phyloP scores from a whole-genome alignment of 2,329 filamentous ascomycete species.

The Colletotrichum noveboracense region DNA sequence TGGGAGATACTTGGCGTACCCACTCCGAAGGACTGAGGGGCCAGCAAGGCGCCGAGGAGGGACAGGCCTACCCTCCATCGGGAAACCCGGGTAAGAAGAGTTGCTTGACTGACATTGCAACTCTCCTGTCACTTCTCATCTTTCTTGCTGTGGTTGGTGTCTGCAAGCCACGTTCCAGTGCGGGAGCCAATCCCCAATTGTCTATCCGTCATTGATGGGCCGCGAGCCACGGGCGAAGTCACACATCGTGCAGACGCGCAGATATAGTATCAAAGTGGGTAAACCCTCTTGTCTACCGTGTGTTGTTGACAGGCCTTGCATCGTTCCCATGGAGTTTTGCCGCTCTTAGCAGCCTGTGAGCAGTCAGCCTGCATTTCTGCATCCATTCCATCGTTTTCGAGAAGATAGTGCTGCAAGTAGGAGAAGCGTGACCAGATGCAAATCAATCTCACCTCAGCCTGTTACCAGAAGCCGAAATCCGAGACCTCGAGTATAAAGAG shows the following conservation, averaged over 20 bases:
- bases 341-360: conserved; percentile 4
- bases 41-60: background rate
- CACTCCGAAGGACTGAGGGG: background rate
- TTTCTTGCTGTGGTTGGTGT: background rate
- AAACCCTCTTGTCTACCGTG: background rate
- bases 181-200: background rate
- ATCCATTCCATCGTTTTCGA: background rate
- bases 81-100: background rate
- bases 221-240: background rate
- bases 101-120: background rate
- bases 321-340: background rate
- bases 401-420: background rate
- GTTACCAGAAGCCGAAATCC: background rate
- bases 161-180: conserved; percentile 11
- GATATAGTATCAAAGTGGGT: background rate
- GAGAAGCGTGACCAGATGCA: background rate
- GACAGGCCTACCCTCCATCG: background rate
- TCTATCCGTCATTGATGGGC: background rate
- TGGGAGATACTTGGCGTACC: conserved; percentile 2
- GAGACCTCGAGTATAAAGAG: conserved; percentile 10
- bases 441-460: background rate
- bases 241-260: background rate
- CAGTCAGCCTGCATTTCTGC: conserved; percentile 11
- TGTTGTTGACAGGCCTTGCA: background rate
- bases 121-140: conserved; percentile 5